These are phyloP conservation scores for Wallacemonas rigidus DNA, from an alignment of 208 protist genomes.

Conservation along the genomic window DNA sequence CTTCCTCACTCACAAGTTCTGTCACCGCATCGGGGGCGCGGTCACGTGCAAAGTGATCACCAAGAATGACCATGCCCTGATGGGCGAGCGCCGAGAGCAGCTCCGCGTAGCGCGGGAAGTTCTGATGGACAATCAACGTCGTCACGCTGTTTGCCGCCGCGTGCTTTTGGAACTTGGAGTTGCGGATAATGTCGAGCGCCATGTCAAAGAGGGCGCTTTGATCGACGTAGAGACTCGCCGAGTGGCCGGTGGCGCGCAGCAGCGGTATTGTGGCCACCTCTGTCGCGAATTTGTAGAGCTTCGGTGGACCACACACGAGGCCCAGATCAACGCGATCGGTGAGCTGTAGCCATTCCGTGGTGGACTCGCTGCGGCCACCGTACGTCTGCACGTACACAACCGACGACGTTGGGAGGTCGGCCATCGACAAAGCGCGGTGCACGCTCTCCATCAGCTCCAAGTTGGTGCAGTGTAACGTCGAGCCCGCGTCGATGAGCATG, in stretches of 20 bases:
- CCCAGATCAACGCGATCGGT: conserved; percentile 47
- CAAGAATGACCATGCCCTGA: conserved; percentile 35
- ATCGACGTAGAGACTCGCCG: conserved; percentile 61
- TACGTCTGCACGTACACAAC: conserved; percentile 54
- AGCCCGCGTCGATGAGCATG: conserved; percentile 53
- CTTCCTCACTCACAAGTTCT: conserved; percentile 50
- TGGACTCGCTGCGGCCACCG: conserved; percentile 31
- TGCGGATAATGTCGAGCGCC: conserved; percentile 47
- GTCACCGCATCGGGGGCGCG: conserved; percentile 37
- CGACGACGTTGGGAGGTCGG: conserved; percentile 33
- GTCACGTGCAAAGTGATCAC: conserved; percentile 37
- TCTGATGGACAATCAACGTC: conserved; percentile 46
- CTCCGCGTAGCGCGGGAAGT: conserved; percentile 54
- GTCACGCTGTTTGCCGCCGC: conserved; percentile 54
- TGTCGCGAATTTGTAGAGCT: conserved; percentile 49
- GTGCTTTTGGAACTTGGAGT: conserved; percentile 51
- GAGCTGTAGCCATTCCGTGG: conserved; percentile 46
- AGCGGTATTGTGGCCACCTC: conserved; percentile 48
- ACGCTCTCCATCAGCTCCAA: conserved; percentile 35
- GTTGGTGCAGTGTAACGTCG: conserved; percentile 46
- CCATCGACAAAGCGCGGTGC: conserved; percentile 30
- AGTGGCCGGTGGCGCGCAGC: conserved; percentile 44
- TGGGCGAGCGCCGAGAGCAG: conserved; percentile 44
- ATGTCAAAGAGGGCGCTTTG: conserved; percentile 54
- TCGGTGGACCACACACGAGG: conserved; percentile 54